phyloP scores from a whole-genome alignment of 148 eudicot species.

The Nepenthes gracilis region DNA sequence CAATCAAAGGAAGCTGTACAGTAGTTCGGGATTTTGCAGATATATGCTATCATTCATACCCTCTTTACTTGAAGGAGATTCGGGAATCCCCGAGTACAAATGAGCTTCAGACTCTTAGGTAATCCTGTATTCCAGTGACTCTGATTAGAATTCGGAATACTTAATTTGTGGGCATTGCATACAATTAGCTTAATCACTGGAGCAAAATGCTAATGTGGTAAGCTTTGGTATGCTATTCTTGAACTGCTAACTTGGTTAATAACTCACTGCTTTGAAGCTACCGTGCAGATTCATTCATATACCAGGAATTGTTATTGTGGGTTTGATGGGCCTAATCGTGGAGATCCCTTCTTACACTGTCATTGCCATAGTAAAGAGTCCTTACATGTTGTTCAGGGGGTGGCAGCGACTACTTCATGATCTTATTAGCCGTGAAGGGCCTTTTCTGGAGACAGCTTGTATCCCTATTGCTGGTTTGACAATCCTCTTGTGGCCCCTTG shows the following conservation, averaged over 20 bases:
- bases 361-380: constrained; percentile 74
- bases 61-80: constrained; percentile 60
- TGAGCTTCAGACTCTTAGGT: constrained; percentile 71
- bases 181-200: no score
- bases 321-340: constrained; percentile 60
- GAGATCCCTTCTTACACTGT: constrained; percentile 72
- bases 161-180: background rate
- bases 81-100: constrained; percentile 44
- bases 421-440: constrained; percentile 82
- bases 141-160: no score
- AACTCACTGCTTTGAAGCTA: no score
- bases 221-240: no score
- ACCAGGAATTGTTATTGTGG: constrained; percentile 76
- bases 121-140: background rate
- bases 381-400: constrained; percentile 77
- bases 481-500: constrained; percentile 80
- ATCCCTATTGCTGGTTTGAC: constrained; percentile 88
- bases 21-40: constrained; percentile 87
- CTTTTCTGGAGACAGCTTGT: constrained; percentile 89
- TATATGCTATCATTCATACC: constrained; percentile 72
- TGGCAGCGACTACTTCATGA: constrained; percentile 82
- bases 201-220: no score
- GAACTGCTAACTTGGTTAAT: no score
- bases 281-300: constrained; percentile 68
- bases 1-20: constrained; percentile 78